Base-by-base conservation (phyloP, 1,139 yeast species). In the Sugiyamaella sp. region DNA sequence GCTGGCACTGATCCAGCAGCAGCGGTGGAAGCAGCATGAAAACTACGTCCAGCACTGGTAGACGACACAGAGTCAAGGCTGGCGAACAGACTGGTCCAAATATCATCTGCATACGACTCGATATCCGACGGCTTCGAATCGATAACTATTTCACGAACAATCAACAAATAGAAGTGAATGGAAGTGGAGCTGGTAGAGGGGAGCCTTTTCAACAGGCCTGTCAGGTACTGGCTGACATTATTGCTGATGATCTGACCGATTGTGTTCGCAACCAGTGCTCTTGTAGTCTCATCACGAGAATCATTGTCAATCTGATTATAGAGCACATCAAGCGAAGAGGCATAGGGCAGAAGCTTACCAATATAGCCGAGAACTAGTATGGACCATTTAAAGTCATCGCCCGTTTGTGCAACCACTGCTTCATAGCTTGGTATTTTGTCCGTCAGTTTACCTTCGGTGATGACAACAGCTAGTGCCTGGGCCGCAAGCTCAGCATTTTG, bases 261-360 rank as follows among this genome's bases (percentile, higher is more conserved):
- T 0, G 86, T 74, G 46, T 76, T 75, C 0, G 86, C 80, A 0
- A 84, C 76, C 4, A 80, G 80, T 19, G 71, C 58, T 52, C 74
- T 74, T 8, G 78, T 66, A 4, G 68, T 66, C 16, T 76, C 80
- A 46, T 79, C 78, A 3, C 63, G 51, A 21, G 60, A 57, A 10
- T 17, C 21, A 14, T 24, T 22, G 33, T 45, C 40, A 2, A 56
- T 44, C 21, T 57, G 64, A 2, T 61, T 56, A 48, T 74, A 65
- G 50, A 79, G 71, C 8, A 71, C 66, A 3, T 61, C 67, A 19
- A 77, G 57, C 1, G 68, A 66, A 29, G 69, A 57, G 9, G 66
- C 64, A 22, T 73, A 61, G 22, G 57, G 45, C 38, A 60, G 62
- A n/a, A 66, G 60, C 49, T 72, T 71, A 4, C 79, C 78, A 16